These are phyloP conservation scores for Hypericum androsaemum DNA, from an alignment of 345 rosid species.

Conservation along the genomic window DNA sequence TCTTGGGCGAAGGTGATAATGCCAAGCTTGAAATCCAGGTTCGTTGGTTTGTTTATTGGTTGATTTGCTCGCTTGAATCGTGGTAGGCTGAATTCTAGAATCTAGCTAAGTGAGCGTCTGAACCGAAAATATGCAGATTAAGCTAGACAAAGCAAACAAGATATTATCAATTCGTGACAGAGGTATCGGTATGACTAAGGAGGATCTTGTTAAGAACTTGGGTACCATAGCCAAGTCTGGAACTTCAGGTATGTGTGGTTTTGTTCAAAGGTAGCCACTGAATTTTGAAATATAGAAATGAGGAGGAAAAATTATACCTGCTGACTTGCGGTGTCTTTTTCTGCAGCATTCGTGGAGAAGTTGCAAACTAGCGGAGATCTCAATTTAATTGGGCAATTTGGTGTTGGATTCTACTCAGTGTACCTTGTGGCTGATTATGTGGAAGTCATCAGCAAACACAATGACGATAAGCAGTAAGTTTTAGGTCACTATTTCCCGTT, in stretches of 20 bases:
- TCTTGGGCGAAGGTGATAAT: slow-evolving; percentile 84
- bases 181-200: slow-evolving; percentile 98
- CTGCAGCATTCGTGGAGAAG: slow-evolving; percentile 90
- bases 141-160: slow-evolving; percentile 84
- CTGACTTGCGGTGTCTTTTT: background rate
- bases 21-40: slow-evolving; percentile 97
- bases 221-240: slow-evolving; percentile 99
- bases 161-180: slow-evolving; percentile 78
- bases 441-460: slow-evolving; percentile 94
- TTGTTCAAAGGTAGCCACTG: background rate
- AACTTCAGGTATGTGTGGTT: slow-evolving; percentile 63
- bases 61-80: no score
- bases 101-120: no score
- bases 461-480: slow-evolving; percentile 85
- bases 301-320: no score
- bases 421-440: slow-evolving; percentile 96
- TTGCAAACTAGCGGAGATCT: slow-evolving; percentile 94
- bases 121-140: slow-evolving; percentile 44
- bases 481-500: background rate
- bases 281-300: no score
- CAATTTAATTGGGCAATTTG: slow-evolving; percentile 96
- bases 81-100: no score
- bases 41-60: slow-evolving; percentile 5
- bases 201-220: slow-evolving; percentile 90
- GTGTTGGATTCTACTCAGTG: slow-evolving; percentile 97